Evolutionary conservation across 176 grass and related monocot genomes (phyloP).

Genomic region (Carex myosuroides): DNA sequence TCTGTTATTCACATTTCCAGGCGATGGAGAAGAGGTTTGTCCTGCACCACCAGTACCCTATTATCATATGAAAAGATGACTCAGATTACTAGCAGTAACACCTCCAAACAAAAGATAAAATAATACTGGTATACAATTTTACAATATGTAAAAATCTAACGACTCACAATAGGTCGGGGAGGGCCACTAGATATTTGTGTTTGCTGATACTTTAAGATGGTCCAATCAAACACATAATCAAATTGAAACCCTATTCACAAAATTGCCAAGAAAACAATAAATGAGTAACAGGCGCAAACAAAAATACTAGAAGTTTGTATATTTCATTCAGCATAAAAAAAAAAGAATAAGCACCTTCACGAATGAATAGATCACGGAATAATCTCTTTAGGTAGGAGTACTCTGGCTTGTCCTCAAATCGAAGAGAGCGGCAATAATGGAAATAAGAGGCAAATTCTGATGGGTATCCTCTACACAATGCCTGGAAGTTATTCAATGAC

Average conservation of each 20-base stretch:
- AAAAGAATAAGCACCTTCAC: conserved; percentile 55
- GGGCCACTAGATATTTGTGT: conserved; percentile 62
- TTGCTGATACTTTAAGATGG: conserved; percentile 92
- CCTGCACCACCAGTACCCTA: conserved; percentile 24
- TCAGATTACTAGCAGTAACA: background rate
- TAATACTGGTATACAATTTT: conserved; percentile 2
- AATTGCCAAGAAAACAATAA: background rate
- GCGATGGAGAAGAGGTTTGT: conserved; percentile 54
- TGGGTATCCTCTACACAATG: conserved; percentile 64
- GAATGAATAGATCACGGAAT: conserved; percentile 81
- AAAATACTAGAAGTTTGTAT: background rate
- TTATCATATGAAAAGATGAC: background rate
- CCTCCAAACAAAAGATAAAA: conserved; percentile 22
- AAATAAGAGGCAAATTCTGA: conserved; percentile 72
- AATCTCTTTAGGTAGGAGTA: conserved; percentile 82
- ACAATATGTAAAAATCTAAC: conserved; percentile 1
- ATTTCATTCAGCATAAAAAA: conserved; percentile 1
- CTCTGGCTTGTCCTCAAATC: conserved; percentile 77
- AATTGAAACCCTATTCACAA: conserved; percentile 73
- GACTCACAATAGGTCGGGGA: conserved; percentile 58
- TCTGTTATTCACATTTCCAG: conserved; percentile 42
- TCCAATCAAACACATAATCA: conserved; percentile 98
- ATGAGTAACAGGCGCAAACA: background rate
- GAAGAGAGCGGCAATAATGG: conserved; percentile 75
- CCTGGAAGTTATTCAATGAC: conserved; percentile 22